Percentiles rank a stretch among this genome's conserved stretches.
Conservation (phyloP, 2,329 filamentous ascomycete species). For the Epichloe gansuensis region DNA sequence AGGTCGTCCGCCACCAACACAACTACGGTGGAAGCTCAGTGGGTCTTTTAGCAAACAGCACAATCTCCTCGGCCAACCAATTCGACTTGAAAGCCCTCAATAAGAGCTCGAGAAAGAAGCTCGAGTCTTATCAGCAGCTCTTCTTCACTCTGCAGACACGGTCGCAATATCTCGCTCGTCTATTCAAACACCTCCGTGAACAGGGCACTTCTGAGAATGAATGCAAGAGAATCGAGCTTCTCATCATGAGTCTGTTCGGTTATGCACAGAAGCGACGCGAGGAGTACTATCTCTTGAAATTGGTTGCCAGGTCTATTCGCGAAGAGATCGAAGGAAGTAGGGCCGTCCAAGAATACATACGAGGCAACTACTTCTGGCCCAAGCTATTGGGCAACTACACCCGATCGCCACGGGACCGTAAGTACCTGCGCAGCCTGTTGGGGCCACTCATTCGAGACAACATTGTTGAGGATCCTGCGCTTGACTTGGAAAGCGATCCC, state of each 20-base stretch:
- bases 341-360: slow-evolving; percentile 69
- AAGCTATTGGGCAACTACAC: slow-evolving; percentile 80
- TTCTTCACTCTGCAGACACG: slow-evolving; percentile 98
- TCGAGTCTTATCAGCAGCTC: slow-evolving; percentile 92
- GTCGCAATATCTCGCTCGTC: slow-evolving; percentile 78
- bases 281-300: slow-evolving; percentile 89
- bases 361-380: slow-evolving; percentile 87
- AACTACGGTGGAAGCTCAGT: slow-evolving; percentile 87
- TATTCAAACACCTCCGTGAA: slow-evolving; percentile 76
- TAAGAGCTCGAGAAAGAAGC: slow-evolving; percentile 88
- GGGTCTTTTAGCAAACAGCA: slow-evolving; percentile 73
- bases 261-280: slow-evolving; percentile 94
- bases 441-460: slow-evolving; percentile 79
- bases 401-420: slow-evolving; percentile 80
- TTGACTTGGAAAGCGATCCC: slow-evolving; percentile 92
- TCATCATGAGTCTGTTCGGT: slow-evolving; percentile 94
- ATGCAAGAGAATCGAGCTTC: slow-evolving; percentile 77
- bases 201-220: slow-evolving; percentile 82
- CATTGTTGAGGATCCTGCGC: slow-evolving; percentile 78
- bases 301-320: slow-evolving; percentile 67
- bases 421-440: slow-evolving; percentile 78
- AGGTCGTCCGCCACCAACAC: slow-evolving; percentile 92
- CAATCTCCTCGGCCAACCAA: slow-evolving; percentile 78
- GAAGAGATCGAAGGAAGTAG: slow-evolving; percentile 70
- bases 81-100: slow-evolving; percentile 96